A percentile compares a stretch with the other conserved stretches of the same genome.
Evolutionary conservation across 1,139 yeast species (phyloP).

Genomic region (Blastobotrys serpentis): DNA sequence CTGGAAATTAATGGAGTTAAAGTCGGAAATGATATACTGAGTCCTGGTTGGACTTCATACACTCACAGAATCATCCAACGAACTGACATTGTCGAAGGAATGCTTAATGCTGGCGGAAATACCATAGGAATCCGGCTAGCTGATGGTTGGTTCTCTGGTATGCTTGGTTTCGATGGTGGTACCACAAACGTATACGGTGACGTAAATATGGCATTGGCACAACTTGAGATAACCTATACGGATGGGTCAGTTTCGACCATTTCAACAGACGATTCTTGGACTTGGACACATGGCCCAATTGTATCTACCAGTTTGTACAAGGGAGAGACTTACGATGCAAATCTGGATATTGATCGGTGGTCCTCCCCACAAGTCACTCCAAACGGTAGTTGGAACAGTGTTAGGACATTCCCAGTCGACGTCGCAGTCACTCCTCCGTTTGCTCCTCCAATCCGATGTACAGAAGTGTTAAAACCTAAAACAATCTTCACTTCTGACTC

Average conservation of each 20-base stretch:
- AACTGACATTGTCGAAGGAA: slow-evolving; percentile 22
- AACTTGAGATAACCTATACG: slow-evolving; percentile 22
- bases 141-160: slow-evolving; percentile 31
- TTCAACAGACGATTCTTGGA: slow-evolving; percentile 26
- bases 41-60: slow-evolving; percentile 31
- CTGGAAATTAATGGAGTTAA: slow-evolving; percentile 25
- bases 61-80: slow-evolving; percentile 24
- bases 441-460: slow-evolving; percentile 17
- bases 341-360: slow-evolving; percentile 24
- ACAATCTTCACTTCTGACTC: slow-evolving; percentile 17
- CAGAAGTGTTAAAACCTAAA: slow-evolving; percentile 11
- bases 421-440: slow-evolving; percentile 15
- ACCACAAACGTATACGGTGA: slow-evolving; percentile 26
- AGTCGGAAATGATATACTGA: slow-evolving; percentile 25
- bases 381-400: slow-evolving; percentile 8
- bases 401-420: slow-evolving; percentile 10
- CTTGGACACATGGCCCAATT: slow-evolving; percentile 25
- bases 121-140: slow-evolving; percentile 28
- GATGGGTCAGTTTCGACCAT: slow-evolving; percentile 21
- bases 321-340: slow-evolving; percentile 31
- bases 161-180: slow-evolving; percentile 30
- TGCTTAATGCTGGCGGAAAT: slow-evolving; percentile 19
- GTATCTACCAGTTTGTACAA: slow-evolving; percentile 25
- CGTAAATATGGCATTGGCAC: slow-evolving; percentile 24
- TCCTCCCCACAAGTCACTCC: slow-evolving; percentile 8